Evolutionary conservation across 345 rosid genomes (phyloP).

Genomic region (Tarenaya hassleriana): DNA sequence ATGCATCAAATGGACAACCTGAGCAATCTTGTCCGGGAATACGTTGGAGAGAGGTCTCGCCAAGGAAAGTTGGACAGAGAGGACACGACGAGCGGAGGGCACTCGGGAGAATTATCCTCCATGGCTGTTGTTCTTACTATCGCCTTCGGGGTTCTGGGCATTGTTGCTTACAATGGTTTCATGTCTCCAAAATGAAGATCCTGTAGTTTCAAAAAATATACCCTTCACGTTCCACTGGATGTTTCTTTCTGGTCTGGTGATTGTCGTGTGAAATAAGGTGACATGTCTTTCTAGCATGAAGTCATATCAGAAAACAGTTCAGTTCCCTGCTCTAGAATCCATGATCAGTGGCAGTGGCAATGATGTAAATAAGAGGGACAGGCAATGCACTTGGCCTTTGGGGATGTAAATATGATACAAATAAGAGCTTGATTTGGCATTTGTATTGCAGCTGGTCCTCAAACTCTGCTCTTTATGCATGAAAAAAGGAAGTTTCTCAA

Average conservation of each 20-base stretch:
- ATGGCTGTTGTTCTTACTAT: slow-evolving; percentile 53
- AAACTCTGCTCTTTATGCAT: no score
- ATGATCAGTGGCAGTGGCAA: background rate
- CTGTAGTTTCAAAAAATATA: no score
- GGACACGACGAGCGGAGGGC: slow-evolving; percentile 27
- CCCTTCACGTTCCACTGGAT: no score
- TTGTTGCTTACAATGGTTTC: slow-evolving; percentile 30
- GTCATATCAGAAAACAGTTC: slow-evolving; percentile 15
- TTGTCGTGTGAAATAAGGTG: no score
- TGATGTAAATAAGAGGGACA: slow-evolving; percentile 25
- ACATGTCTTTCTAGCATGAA: background rate
- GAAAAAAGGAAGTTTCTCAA: no score
- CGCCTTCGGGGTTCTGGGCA: slow-evolving; percentile 58
- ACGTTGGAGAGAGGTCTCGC: slow-evolving; percentile 54
- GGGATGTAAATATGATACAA: slow-evolving; percentile 9
- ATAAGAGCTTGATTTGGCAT: slow-evolving; percentile 19
- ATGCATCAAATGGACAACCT: slow-evolving; percentile 81
- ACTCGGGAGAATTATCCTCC: slow-evolving; percentile 30
- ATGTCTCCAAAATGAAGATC: background rate
- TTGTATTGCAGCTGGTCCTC: no score
- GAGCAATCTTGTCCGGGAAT: slow-evolving; percentile 66
- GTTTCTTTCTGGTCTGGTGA: no score
- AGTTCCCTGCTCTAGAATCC: slow-evolving; percentile 7
- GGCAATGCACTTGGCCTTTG: slow-evolving; percentile 20
- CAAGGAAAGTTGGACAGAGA: slow-evolving; percentile 40